These are phyloP conservation scores for Kluyveromyces sp. DNA, from an alignment of 1,139 yeast species.

Conservation along the genomic window DNA sequence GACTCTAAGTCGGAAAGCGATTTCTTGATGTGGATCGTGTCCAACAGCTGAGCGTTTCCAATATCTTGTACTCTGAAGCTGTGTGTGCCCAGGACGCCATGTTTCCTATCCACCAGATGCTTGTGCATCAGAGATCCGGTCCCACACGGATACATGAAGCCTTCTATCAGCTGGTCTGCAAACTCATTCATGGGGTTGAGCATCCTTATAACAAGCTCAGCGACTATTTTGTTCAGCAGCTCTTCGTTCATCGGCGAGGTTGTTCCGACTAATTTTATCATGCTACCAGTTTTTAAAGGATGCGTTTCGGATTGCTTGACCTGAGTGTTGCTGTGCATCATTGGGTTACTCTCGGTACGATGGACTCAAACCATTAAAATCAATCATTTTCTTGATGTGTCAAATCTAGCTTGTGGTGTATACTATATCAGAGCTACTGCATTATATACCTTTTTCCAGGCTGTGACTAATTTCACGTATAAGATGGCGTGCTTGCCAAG, in stretches of 20 bases:
- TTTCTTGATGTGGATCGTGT: constrained; percentile 20
- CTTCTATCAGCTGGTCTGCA: constrained; percentile 21
- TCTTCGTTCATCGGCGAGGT: constrained; percentile 14
- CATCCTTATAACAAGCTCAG: constrained; percentile 13
- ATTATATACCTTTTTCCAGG: not conserved
- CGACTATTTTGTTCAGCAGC: constrained; percentile 15
- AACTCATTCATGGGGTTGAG: constrained; percentile 19
- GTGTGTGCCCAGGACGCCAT: not conserved
- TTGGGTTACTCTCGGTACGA: not conserved
- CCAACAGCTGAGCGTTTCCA: constrained; percentile 24
- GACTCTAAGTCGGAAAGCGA: constrained; percentile 6
- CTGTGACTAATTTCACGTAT: not conserved
- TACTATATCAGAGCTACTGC: not conserved
- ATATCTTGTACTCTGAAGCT: constrained; percentile 12
- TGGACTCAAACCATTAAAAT: not conserved
- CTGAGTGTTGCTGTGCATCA: not conserved
- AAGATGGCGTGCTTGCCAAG: no score
- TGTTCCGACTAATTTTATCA: constrained; percentile 9
- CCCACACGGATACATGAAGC: constrained; percentile 23
- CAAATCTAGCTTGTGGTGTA: no score
- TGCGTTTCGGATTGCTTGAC: not conserved
- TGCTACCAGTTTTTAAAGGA: not conserved
- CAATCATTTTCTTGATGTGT: no score
- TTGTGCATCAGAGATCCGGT: constrained; percentile 6
- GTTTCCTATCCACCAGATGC: constrained; percentile 2